A percentile compares a stretch with the other conserved stretches of the same genome.
Evolutionary conservation across 2,329 filamentous ascomycete species (phyloP).

Genomic region (Hypoxylon sp.): DNA sequence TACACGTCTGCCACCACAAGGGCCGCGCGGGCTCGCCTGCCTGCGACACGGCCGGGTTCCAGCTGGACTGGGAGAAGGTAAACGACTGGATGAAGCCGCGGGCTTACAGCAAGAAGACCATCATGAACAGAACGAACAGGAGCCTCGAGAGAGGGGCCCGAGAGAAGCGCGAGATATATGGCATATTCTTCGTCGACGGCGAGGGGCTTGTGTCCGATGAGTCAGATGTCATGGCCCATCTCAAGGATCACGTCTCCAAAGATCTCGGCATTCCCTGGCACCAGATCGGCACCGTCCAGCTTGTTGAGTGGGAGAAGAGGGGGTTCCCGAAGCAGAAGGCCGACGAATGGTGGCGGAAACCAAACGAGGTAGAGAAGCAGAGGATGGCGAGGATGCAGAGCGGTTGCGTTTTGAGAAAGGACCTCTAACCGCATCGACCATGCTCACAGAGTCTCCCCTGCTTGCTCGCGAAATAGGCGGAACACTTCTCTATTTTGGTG

Average conservation of each 20-base stretch:
- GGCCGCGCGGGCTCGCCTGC: conserved; percentile 27
- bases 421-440: conserved; percentile 11
- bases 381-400: conserved; percentile 23
- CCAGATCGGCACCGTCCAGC: conserved; percentile 30
- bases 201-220: neutral
- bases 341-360: conserved; percentile 33
- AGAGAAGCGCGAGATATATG: conserved; percentile 16
- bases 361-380: conserved; percentile 30
- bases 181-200: conserved; percentile 27
- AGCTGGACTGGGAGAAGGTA: conserved; percentile 32
- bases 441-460: neutral
- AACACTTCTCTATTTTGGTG: no score
- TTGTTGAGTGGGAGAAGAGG: conserved; percentile 31
- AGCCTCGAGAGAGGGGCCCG: neutral
- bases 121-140: conserved; percentile 13
- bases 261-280: conserved; percentile 37
- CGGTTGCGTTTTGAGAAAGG: conserved; percentile 24
- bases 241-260: conserved; percentile 39
- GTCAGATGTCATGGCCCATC: neutral
- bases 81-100: conserved; percentile 17
- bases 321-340: conserved; percentile 36
- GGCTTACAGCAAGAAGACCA: conserved; percentile 14
- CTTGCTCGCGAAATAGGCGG: no score
- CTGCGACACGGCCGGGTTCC: conserved; percentile 33
- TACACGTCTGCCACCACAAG: conserved; percentile 27